phyloP scores from a whole-genome alignment of 768 basidiomycete species.

The Strobilomyces echinocephalus region DNA sequence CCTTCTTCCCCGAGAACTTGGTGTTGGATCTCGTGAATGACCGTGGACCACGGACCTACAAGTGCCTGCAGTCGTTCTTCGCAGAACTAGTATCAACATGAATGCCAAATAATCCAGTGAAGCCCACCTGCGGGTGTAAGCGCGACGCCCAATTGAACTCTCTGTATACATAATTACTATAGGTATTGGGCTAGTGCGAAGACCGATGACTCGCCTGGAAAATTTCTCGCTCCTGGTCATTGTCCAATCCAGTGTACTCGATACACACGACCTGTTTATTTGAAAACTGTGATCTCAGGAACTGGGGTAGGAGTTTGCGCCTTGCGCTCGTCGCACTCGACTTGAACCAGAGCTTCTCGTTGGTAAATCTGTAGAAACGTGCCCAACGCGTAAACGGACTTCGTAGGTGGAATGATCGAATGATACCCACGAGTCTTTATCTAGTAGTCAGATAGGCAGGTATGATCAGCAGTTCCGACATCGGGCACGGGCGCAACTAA shows the following conservation, averaged over 20 bases:
- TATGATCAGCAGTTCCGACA: constrained; percentile 6
- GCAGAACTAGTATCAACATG: background rate
- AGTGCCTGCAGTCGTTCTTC: constrained; percentile 47
- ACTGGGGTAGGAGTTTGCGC: constrained; percentile 32
- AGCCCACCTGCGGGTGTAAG: constrained; percentile 44
- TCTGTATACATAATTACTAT: constrained; percentile 26
- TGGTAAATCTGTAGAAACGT: constrained; percentile 24
- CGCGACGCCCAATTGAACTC: constrained; percentile 49
- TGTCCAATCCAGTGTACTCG: constrained; percentile 47
- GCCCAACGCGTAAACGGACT: background rate
- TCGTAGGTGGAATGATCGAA: background rate
- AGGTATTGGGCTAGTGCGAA: background rate
- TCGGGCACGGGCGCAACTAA: constrained; percentile 23
- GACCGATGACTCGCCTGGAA: constrained; percentile 42
- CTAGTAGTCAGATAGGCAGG: constrained; percentile 17
- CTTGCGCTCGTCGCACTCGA: constrained; percentile 14
- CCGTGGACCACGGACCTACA: constrained; percentile 41
- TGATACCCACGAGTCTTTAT: constrained; percentile 37
- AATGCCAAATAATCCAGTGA: background rate
- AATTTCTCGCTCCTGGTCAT: constrained; percentile 60
- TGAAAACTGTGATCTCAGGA: constrained; percentile 35
- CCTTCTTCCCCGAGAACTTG: constrained; percentile 33
- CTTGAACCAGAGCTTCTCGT: constrained; percentile 37
- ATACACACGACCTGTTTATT: constrained; percentile 48
- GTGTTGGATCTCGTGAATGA: constrained; percentile 39